A percentile compares a stretch with the other conserved stretches of the same genome.
Conservation (phyloP, 805 yeast genomes). For the Jamesozyma gamospora region DNA sequence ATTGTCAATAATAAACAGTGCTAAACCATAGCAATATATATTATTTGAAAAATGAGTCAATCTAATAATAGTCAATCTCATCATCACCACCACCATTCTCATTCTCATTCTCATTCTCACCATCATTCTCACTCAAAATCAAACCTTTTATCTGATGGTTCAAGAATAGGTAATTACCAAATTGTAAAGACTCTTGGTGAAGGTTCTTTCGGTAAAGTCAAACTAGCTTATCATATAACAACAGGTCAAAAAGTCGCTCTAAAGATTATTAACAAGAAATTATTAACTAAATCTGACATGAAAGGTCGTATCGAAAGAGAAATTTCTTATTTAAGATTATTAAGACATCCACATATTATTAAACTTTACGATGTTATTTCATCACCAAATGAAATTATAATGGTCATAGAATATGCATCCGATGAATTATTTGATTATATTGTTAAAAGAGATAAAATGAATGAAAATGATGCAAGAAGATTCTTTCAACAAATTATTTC, state of each 20-base stretch:
- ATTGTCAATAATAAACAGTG: too few species aligned
- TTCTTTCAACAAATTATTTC: conserved; percentile 94
- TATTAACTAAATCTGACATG: conserved; percentile 91
- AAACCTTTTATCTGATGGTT: conserved; percentile 22
- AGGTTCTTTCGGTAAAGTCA: conserved; percentile 95
- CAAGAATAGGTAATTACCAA: conserved; percentile 82
- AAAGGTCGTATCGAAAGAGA: conserved; percentile 94
- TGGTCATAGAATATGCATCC: conserved; percentile 97
- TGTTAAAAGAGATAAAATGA: conserved; percentile 88
- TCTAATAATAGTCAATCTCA: not conserved
- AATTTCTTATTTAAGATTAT: conserved; percentile 73
- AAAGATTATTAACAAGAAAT: conserved; percentile 84
- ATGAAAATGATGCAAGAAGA: conserved; percentile 81
- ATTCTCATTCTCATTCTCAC: conserved; percentile 9
- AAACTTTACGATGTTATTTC: conserved; percentile 92
- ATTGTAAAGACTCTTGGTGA: conserved; percentile 89
- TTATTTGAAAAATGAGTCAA: too few species aligned
- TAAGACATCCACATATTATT: conserved; percentile 94
- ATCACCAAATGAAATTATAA: conserved; percentile 88
- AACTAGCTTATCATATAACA: conserved; percentile 77
- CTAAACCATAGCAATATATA: too few species aligned
- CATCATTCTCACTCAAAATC: conserved; percentile 5
- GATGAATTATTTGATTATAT: conserved; percentile 91
- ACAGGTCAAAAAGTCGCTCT: conserved; percentile 90
- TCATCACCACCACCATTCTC: conserved; percentile 13